A percentile compares a stretch with the other conserved stretches of the same genome.
Conservation (phyloP, 2,329 filamentous ascomycete genomes). For the Xylariaceae sp. region DNA sequence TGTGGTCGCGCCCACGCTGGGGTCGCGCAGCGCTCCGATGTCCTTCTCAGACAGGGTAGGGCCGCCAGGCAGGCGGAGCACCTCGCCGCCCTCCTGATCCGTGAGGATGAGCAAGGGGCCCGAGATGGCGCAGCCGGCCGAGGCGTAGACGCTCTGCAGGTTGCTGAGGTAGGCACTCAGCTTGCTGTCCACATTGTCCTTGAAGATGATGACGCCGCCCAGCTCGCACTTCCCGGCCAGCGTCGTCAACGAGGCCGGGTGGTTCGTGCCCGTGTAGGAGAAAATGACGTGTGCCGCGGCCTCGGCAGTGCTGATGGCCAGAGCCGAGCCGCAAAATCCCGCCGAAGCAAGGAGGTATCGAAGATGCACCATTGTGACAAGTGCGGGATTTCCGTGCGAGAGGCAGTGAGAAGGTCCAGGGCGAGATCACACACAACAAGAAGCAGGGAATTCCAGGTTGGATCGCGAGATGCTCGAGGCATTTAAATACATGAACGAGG, state of each 20-base stretch:
- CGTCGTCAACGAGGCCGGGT: slow-evolving; percentile 6
- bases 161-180: slow-evolving; percentile 3
- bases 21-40: slow-evolving; percentile 11
- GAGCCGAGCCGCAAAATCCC: slow-evolving; percentile 5
- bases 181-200: slow-evolving; percentile 9
- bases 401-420: not conserved
- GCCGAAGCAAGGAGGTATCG: slow-evolving; percentile 2
- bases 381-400: not conserved
- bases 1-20: slow-evolving; percentile 7
- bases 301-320: slow-evolving; percentile 11
- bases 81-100: slow-evolving; percentile 13
- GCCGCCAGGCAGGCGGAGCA: slow-evolving; percentile 10
- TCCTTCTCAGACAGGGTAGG: slow-evolving; percentile 13
- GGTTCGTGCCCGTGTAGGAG: slow-evolving; percentile 9
- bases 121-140: slow-evolving; percentile 8
- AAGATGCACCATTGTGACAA: slow-evolving; percentile 2
- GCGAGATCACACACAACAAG: not conserved
- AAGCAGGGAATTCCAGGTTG: not conserved
- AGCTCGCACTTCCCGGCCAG: slow-evolving; percentile 8
- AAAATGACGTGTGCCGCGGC: slow-evolving; percentile 13
- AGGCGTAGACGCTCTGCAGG: slow-evolving; percentile 7
- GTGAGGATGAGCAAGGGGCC: slow-evolving; percentile 11
- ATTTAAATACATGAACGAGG: slow-evolving; percentile 1
- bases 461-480: not conserved
- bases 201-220: slow-evolving; percentile 13